phyloP scores from a whole-genome alignment of 2,329 filamentous ascomycete genomes.

The Alternaria tenuissima region DNA sequence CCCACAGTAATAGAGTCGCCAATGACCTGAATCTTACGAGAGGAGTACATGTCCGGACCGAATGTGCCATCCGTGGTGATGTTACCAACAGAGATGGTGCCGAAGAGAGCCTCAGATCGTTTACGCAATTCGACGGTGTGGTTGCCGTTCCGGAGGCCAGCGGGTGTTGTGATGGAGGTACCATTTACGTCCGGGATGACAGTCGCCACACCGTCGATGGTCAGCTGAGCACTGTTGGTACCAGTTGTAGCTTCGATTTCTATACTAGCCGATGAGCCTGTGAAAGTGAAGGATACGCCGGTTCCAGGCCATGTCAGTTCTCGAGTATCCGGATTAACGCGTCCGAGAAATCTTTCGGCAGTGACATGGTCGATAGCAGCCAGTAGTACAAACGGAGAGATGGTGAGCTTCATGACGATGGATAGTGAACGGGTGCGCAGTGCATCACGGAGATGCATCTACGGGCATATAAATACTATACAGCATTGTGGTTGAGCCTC shows the following conservation, averaged over 20 bases:
- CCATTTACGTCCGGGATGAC: slow-evolving; percentile 41
- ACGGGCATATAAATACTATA: neutral
- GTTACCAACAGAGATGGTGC: slow-evolving; percentile 44
- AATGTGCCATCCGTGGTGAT: slow-evolving; percentile 42
- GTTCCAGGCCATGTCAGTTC: slow-evolving; percentile 58
- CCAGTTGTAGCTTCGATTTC: slow-evolving; percentile 42
- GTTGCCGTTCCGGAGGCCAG: slow-evolving; percentile 39
- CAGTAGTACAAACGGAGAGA: slow-evolving; percentile 2
- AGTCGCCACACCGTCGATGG: slow-evolving; percentile 42
- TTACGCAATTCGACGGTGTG: slow-evolving; percentile 53
- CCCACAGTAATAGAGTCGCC: slow-evolving; percentile 58
- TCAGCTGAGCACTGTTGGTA: slow-evolving; percentile 46
- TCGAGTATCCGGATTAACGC: slow-evolving; percentile 54
- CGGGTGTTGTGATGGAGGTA: slow-evolving; percentile 42
- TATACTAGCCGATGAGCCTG: slow-evolving; percentile 52
- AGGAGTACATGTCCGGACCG: slow-evolving; percentile 24
- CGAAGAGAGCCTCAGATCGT: slow-evolving; percentile 49
- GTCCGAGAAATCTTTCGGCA: slow-evolving; percentile 40
- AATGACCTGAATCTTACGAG: slow-evolving; percentile 55
- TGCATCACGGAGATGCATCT: neutral
- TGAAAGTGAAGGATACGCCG: slow-evolving; percentile 54
- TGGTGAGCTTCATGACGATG: neutral
- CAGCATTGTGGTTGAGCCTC: neutral
- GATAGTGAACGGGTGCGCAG: neutral
- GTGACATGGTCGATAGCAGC: slow-evolving; percentile 5